Conservation (phyloP, 2,329 filamentous ascomycete species). For the Sporothrix euskadiensis region DNA sequence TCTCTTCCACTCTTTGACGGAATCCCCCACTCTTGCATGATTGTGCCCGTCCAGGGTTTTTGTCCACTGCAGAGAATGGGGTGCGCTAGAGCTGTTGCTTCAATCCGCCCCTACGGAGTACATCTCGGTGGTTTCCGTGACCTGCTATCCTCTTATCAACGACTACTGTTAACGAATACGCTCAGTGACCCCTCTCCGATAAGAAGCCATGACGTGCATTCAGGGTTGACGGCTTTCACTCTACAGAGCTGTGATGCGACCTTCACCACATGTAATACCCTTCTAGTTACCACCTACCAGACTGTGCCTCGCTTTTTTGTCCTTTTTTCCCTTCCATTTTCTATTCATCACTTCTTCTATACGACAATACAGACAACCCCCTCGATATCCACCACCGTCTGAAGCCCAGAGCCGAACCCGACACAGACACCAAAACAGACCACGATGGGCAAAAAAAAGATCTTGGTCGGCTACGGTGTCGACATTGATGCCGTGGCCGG, state of each 20-base stretch:
- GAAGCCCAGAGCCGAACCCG: no score
- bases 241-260: background rate
- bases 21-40: background rate
- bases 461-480: constrained; percentile 59
- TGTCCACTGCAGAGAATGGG: background rate
- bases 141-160: background rate
- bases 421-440: background rate
- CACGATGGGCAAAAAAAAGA: constrained; percentile 30
- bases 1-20: background rate
- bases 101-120: background rate
- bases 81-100: background rate
- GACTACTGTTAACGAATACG: background rate
- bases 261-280: background rate
- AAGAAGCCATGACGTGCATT: background rate
- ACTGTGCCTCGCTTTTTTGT: background rate
- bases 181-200: background rate
- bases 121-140: background rate
- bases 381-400: background rate
- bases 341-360: no score
- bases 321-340: no score
- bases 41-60: background rate
- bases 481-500: constrained; percentile 76
- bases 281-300: background rate
- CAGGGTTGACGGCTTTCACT: background rate
- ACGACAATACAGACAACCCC: no score